Conservation (phyloP, 2,329 filamentous ascomycete species). For the Cercospora janseana region DNA sequence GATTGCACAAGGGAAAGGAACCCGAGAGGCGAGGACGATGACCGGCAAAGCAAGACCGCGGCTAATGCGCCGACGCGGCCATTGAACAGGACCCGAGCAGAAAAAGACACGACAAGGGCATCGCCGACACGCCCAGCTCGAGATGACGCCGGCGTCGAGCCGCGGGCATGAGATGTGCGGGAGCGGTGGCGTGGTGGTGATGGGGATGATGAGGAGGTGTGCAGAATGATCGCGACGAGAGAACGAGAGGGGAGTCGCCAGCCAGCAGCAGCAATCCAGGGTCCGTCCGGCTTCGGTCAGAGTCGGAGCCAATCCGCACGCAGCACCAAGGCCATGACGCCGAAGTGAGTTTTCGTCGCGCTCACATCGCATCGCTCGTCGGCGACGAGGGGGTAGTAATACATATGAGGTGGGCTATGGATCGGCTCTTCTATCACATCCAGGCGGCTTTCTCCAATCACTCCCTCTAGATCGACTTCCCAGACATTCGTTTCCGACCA, state of each 20-base stretch:
- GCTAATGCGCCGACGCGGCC: background rate
- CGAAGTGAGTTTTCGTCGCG: constrained; percentile 4
- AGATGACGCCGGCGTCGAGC: background rate
- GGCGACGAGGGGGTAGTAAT: background rate
- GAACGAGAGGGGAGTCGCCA: too few relatives aligned
- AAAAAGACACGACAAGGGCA: background rate
- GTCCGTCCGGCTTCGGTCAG: too few relatives aligned
- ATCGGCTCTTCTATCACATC: constrained; percentile 39
- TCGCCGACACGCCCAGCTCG: background rate
- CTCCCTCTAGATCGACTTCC: constrained; percentile 28
- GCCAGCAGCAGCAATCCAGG: too few relatives aligned
- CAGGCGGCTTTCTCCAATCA: constrained; percentile 38
- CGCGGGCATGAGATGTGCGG: background rate
- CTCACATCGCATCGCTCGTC: background rate
- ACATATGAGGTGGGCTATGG: constrained; percentile 32
- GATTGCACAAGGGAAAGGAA: background rate
- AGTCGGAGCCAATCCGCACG: too few relatives aligned
- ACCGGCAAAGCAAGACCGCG: constrained; percentile 1
- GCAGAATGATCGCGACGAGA: constrained; percentile 3
- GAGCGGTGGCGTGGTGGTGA: background rate
- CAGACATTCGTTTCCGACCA: constrained; percentile 3
- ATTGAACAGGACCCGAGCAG: background rate
- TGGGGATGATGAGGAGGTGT: background rate
- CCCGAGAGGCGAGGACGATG: background rate
- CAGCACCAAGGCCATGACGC: constrained; percentile 3